Conservation (phyloP, 768 basidiomycete genomes). For the Roridomyces roridus region DNA sequence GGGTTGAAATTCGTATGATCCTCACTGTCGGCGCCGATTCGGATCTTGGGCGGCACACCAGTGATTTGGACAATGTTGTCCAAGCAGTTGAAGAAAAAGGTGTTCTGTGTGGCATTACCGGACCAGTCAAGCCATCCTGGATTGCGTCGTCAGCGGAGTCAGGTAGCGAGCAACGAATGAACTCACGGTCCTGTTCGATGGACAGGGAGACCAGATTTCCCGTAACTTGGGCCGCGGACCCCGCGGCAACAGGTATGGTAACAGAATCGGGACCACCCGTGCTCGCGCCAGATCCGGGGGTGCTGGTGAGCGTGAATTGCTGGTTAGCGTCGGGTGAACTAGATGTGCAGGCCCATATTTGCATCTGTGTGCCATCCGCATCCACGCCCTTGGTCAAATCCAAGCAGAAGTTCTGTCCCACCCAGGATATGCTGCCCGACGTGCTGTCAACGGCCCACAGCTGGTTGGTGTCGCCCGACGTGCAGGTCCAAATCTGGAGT, state of each 20-base stretch:
- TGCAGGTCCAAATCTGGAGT: conserved; percentile 14
- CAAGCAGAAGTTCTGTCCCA: conserved; percentile 6
- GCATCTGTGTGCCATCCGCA: conserved; percentile 14
- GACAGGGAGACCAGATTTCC: conserved; percentile 66
- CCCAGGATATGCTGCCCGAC: conserved; percentile 13
- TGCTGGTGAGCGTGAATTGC: conserved; percentile 11
- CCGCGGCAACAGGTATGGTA: conserved; percentile 12
- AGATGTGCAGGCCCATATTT: conserved; percentile 12
- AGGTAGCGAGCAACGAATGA: background rate
- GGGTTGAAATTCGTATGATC: conserved; percentile 65
- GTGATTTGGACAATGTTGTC: conserved; percentile 61
- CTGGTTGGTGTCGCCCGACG: conserved; percentile 6
- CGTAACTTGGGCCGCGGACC: conserved; percentile 12
- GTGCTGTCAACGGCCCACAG: conserved; percentile 5
- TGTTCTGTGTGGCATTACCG: conserved; percentile 56
- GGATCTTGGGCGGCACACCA: conserved; percentile 58
- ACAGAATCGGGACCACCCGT: conserved; percentile 5
- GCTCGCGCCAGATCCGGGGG: conserved; percentile 10
- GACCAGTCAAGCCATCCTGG: conserved; percentile 66
- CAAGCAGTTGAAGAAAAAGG: conserved; percentile 65
- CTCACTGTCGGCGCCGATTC: conserved; percentile 61
- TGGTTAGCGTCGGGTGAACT: conserved; percentile 11
- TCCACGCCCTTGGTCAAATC: conserved; percentile 10
- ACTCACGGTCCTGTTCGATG: conserved; percentile 64
- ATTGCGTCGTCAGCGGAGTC: conserved; percentile 1